phyloP scores from a whole-genome alignment of 1,139 yeast species.

The Taiozyma sp. region DNA sequence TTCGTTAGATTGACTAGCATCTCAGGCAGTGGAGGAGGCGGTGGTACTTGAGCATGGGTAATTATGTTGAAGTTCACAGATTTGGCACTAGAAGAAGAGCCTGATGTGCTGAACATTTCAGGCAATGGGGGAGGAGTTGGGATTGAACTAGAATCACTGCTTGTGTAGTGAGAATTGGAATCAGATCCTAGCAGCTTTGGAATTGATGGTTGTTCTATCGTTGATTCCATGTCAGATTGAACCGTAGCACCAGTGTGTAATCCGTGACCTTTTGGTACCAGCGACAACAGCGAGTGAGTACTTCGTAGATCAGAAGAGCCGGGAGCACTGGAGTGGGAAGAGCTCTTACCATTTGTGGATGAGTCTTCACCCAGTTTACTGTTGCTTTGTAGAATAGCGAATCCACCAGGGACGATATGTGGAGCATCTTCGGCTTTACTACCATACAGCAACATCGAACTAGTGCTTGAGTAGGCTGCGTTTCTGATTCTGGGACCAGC shows the following conservation, averaged over 20 bases:
- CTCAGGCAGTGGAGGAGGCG: background rate
- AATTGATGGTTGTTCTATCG: background rate
- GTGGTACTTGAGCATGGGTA: background rate
- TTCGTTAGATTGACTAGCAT: background rate
- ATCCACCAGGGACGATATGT: background rate
- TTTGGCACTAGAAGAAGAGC: background rate
- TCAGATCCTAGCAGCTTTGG: background rate
- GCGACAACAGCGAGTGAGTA: background rate
- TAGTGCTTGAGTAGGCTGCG: background rate
- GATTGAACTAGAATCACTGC: slow-evolving; percentile 13
- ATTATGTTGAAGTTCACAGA: background rate
- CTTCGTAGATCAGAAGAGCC: background rate
- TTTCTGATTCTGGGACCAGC: background rate
- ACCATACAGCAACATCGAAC: background rate
- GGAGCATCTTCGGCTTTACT: background rate
- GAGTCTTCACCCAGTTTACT: background rate
- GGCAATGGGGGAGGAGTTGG: slow-evolving; percentile 30
- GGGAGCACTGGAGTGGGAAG: background rate
- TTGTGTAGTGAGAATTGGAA: background rate
- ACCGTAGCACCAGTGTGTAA: background rate
- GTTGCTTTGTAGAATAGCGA: background rate
- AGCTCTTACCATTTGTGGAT: background rate
- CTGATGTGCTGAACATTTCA: slow-evolving; percentile 2
- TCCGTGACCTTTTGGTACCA: background rate
- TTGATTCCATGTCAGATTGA: background rate